phyloP scores from a whole-genome alignment of 768 basidiomycete species.

The Agaricus subrufescens region DNA sequence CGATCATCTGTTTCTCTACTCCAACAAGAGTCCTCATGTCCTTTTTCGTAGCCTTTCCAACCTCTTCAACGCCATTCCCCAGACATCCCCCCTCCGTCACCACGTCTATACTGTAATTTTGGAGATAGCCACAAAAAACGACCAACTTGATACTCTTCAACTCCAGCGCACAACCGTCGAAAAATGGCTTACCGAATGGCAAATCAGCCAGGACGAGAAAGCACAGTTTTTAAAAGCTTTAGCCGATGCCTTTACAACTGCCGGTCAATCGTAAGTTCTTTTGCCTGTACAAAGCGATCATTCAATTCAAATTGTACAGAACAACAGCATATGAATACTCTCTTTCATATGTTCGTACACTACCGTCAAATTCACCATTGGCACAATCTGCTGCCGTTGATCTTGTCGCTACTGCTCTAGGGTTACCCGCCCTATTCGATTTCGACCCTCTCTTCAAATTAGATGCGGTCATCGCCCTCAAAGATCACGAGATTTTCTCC shows the following conservation, averaged over 20 bases:
- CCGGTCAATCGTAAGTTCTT: constrained; percentile 54
- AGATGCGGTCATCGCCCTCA: constrained; percentile 59
- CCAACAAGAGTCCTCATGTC: background rate
- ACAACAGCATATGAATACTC: constrained; percentile 60
- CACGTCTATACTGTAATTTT: constrained; percentile 61
- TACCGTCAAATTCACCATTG: constrained; percentile 49
- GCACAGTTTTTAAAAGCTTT: constrained; percentile 61
- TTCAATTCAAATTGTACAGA: constrained; percentile 27
- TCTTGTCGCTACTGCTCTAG: constrained; percentile 59
- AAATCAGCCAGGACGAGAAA: constrained; percentile 56
- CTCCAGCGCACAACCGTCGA: constrained; percentile 60
- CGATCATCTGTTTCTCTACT: constrained; percentile 17
- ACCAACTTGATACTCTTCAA: constrained; percentile 58
- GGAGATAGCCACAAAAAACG: constrained; percentile 50
- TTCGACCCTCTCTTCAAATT: constrained; percentile 79
- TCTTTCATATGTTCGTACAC: constrained; percentile 54
- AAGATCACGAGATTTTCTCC: constrained; percentile 67
- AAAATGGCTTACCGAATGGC: constrained; percentile 78
- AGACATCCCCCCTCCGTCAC: constrained; percentile 58
- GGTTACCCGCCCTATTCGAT: constrained; percentile 66
- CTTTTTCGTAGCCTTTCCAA: constrained; percentile 59
- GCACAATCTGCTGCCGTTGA: constrained; percentile 53
- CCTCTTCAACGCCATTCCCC: constrained; percentile 73
- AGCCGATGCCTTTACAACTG: constrained; percentile 52
- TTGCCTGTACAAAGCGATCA: background rate